These are phyloP conservation scores for Ricinus communis DNA, from an alignment of 345 rosid genomes.

Conservation along the genomic window DNA sequence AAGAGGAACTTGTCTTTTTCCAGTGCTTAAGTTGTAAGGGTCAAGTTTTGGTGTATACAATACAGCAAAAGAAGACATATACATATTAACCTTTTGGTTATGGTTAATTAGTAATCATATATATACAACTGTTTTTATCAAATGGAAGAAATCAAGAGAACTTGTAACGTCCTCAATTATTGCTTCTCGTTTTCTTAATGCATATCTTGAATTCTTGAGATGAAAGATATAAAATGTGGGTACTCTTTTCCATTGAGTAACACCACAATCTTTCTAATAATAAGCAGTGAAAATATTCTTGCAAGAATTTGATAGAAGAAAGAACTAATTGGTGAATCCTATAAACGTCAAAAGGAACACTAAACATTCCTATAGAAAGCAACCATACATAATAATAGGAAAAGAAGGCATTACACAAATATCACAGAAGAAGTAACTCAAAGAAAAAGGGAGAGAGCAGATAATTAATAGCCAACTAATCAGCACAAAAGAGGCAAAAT, in stretches of 20 bases:
- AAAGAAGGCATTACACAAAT: too few relatives aligned
- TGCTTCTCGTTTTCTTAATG: too few relatives aligned
- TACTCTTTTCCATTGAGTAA: too few relatives aligned
- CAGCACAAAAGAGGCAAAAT: conserved; percentile 4
- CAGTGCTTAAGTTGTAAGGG: background rate
- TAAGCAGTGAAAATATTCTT: background rate
- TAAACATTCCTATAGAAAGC: too few relatives aligned
- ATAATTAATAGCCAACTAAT: conserved; percentile 10
- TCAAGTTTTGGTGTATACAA: conserved; percentile 13
- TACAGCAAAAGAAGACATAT: conserved; percentile 10
- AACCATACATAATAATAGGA: too few relatives aligned
- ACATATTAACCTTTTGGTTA: too few relatives aligned
- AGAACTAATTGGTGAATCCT: too few relatives aligned
- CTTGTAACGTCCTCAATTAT: background rate
- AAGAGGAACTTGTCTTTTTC: conserved; percentile 4
- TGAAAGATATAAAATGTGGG: too few relatives aligned
- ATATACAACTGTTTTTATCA: background rate
- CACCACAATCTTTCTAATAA: too few relatives aligned
- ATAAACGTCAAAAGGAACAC: too few relatives aligned
- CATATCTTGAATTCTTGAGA: too few relatives aligned
- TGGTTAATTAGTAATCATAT: too few relatives aligned
- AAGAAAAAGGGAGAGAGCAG: background rate
- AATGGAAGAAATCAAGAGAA: background rate
- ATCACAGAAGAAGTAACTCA: background rate
- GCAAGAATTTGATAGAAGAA: background rate